phyloP scores from a whole-genome alignment of 805 yeast species.

The Kodamaea jinghongensis region DNA sequence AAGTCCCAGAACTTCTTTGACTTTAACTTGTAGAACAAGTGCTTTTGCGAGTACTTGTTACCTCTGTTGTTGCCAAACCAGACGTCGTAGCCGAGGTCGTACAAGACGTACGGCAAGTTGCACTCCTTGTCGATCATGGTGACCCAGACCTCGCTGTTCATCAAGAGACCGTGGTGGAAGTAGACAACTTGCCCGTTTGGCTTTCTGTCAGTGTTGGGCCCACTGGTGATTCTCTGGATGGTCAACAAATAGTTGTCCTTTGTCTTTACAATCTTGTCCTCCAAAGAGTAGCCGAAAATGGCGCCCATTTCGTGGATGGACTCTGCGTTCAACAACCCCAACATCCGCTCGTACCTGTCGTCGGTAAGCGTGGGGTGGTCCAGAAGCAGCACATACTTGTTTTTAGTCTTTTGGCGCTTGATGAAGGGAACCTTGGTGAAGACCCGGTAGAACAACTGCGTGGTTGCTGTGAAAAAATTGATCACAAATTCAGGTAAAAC shows the following conservation, averaged over 20 bases:
- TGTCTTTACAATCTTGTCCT: conserved; percentile 76
- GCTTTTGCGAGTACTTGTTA: conserved; percentile 88
- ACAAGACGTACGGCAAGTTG: conserved; percentile 69
- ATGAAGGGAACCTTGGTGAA: conserved; percentile 26
- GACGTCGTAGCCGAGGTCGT: conserved; percentile 86
- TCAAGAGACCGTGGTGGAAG: conserved; percentile 87
- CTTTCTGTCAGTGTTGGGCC: conserved; percentile 7
- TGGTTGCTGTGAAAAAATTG: conserved; percentile 29
- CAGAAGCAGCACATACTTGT: conserved; percentile 23
- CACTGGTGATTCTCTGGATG: conserved; percentile 60
- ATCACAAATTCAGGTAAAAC: conserved; percentile 46
- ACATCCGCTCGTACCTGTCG: conserved; percentile 29
- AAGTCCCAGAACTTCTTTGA: conserved; percentile 78
- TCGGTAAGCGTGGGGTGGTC: conserved; percentile 18
- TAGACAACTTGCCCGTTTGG: conserved; percentile 54
- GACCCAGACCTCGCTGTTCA: conserved; percentile 80
- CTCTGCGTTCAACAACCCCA: conserved; percentile 43
- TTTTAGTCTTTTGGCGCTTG: conserved; percentile 14
- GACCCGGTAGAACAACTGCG: conserved; percentile 22
- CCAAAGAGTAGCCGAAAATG: conserved; percentile 66
- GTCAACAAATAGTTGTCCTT: conserved; percentile 75
- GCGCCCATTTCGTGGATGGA: conserved; percentile 64
- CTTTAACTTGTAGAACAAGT: conserved; percentile 38
- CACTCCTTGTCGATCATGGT: conserved; percentile 39
- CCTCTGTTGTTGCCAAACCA: conserved; percentile 94